phyloP scores from a whole-genome alignment of 202 grass and related monocot genomes.

The Brachypodium distachyon region DNA sequence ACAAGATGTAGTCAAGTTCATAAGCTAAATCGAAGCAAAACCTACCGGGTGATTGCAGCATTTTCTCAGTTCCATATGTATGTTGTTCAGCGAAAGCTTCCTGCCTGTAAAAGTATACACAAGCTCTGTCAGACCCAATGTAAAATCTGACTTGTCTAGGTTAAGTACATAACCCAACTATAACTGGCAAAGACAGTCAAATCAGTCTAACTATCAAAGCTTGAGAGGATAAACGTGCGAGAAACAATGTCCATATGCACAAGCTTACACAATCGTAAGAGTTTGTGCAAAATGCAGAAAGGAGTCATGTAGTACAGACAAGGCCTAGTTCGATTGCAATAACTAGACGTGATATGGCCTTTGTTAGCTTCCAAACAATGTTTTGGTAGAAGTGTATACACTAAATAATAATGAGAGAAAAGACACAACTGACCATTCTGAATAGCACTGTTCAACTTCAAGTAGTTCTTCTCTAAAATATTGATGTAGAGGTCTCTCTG shows the following conservation, averaged over 20 bases:
- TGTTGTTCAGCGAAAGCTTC: slow-evolving; percentile 51
- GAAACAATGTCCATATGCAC: no score
- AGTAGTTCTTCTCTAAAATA: slow-evolving; percentile 71
- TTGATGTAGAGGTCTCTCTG: slow-evolving; percentile 68
- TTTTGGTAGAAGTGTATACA: neutral
- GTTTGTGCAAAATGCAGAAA: no score
- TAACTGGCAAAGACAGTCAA: no score
- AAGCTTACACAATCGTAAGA: no score
- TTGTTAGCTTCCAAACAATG: no score
- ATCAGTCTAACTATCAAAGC: no score
- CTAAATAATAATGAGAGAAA: neutral
- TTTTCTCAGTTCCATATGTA: slow-evolving; percentile 50
- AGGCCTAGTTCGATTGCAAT: no score
- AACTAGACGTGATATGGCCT: no score
- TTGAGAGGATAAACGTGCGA: no score
- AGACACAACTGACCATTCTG: slow-evolving; percentile 28
- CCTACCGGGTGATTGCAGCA: slow-evolving; percentile 72
- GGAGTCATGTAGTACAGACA: no score
- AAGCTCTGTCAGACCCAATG: neutral
- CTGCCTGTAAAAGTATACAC: slow-evolving; percentile 26
- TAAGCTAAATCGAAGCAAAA: slow-evolving; percentile 2
- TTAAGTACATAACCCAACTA: neutral
- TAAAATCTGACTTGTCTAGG: neutral
- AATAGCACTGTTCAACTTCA: slow-evolving; percentile 49
- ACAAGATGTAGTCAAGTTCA: neutral